A percentile compares a stretch with the other conserved stretches of the same genome.
Conservation (phyloP, 208 protist genomes). For the Leishmania braziliensis region DNA sequence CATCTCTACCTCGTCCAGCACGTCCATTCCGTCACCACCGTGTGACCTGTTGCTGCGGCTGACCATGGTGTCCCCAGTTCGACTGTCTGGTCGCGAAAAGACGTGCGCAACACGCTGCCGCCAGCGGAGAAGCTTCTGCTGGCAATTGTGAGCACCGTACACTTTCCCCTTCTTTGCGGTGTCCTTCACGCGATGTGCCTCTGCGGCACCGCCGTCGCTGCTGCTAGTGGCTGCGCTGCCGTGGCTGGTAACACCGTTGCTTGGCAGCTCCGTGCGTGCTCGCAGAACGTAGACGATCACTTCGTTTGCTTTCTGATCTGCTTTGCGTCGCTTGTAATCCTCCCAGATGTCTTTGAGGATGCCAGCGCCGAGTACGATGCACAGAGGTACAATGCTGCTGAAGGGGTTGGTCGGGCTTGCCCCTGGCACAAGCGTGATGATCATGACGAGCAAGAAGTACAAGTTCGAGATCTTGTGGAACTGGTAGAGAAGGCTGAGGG, state of each 20-base stretch:
- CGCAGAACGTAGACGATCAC: conserved; percentile 51
- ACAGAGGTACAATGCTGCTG: conserved; percentile 83
- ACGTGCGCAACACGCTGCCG: background rate
- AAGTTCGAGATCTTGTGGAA: conserved; percentile 92
- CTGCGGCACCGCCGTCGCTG: background rate
- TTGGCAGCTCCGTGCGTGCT: conserved; percentile 2
- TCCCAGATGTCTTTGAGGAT: conserved; percentile 90
- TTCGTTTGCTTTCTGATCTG: conserved; percentile 67
- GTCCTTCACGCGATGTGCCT: background rate
- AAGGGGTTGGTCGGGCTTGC: conserved; percentile 89
- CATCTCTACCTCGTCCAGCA: background rate
- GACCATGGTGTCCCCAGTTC: background rate
- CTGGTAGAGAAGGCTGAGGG: conserved; percentile 79
- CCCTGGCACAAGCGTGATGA: conserved; percentile 86
- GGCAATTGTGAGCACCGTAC: background rate
- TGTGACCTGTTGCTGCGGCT: background rate
- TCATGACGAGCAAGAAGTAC: conserved; percentile 93
- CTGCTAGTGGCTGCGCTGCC: background rate
- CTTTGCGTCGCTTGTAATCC: conserved; percentile 69
- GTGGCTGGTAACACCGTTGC: background rate
- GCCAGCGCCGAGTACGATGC: conserved; percentile 85
- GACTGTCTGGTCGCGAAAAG: background rate
- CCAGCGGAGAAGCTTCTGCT: background rate
- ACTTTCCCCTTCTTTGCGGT: background rate
- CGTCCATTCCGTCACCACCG: background rate